A percentile compares a stretch with the other conserved stretches of the same genome.
Evolutionary conservation across 441 rosid genomes (phyloP).

Genomic region (Croton setiger): DNA sequence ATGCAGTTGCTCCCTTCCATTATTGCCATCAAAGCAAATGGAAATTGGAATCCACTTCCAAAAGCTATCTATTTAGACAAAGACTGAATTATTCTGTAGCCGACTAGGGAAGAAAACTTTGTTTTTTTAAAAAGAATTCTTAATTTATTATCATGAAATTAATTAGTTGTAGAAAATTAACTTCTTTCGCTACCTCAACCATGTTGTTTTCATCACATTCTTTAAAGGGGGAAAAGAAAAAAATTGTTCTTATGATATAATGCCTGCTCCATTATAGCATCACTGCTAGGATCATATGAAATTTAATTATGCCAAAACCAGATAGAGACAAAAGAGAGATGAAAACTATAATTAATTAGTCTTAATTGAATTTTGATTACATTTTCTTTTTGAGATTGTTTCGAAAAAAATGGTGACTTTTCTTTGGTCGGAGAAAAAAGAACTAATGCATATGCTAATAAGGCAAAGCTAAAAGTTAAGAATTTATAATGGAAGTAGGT

Average conservation of each 20-base stretch:
- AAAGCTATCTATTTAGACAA: neutral
- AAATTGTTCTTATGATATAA: neutral
- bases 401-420: neutral
- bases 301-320: neutral
- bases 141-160: neutral
- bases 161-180: neutral
- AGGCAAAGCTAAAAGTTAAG: neutral
- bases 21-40: slow-evolving; percentile 2
- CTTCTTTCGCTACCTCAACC: neutral
- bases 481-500: neutral
- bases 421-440: neutral
- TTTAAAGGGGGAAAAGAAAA: neutral
- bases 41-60: slow-evolving; percentile 15
- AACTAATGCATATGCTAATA: neutral
- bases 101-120: neutral
- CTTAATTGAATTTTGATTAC: neutral
- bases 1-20: slow-evolving; percentile 7
- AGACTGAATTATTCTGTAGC: neutral
- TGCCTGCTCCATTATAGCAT: neutral
- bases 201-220: neutral
- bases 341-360: neutral
- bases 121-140: neutral
- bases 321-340: neutral
- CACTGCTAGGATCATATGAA: neutral
- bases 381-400: neutral